These are phyloP conservation scores for Fallopia convolvulus DNA, from an alignment of 148 eudicot species.

Conservation along the genomic window DNA sequence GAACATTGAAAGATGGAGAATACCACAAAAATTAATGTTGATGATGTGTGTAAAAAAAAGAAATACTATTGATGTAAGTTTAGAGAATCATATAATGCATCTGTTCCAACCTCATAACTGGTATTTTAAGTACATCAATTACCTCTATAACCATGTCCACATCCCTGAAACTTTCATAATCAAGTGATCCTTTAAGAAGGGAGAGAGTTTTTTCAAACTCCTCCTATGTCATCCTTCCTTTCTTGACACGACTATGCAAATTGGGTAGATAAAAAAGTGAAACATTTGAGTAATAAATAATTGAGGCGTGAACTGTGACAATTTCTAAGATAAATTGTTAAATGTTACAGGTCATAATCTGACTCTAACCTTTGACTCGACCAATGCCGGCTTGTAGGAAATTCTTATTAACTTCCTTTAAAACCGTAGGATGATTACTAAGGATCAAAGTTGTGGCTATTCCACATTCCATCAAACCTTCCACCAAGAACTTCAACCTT, in stretches of 20 bases:
- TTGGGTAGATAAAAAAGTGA: constrained; percentile 39
- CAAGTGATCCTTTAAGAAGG: constrained; percentile 68
- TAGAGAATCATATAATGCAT: too few relatives aligned
- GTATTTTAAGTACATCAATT: neutral
- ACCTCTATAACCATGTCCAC: constrained; percentile 99
- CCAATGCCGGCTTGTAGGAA: constrained; percentile 65
- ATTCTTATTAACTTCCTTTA: constrained; percentile 85
- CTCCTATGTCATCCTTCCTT: constrained; percentile 75
- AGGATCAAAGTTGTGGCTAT: constrained; percentile 89
- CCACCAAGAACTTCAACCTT: constrained; percentile 94
- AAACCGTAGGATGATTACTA: constrained; percentile 55
- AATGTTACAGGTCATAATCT: neutral
- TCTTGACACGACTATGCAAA: constrained; percentile 79
- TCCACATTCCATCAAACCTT: constrained; percentile 94
- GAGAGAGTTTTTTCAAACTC: constrained; percentile 71
- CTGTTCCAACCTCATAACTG: neutral
- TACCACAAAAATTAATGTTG: too few relatives aligned
- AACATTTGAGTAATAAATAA: constrained; percentile 13
- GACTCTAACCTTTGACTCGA: constrained; percentile 66
- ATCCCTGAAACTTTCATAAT: constrained; percentile 73
- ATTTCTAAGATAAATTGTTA: neutral
- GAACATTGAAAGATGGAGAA: too few relatives aligned
- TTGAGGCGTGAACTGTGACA: neutral
- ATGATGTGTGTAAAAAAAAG: too few relatives aligned
- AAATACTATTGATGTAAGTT: too few relatives aligned